Evolutionary conservation across 23 red algal genomes (phyloP), one percentile per base, ranked within the genome.

Genomic region (Chondrus crispus): DNA sequence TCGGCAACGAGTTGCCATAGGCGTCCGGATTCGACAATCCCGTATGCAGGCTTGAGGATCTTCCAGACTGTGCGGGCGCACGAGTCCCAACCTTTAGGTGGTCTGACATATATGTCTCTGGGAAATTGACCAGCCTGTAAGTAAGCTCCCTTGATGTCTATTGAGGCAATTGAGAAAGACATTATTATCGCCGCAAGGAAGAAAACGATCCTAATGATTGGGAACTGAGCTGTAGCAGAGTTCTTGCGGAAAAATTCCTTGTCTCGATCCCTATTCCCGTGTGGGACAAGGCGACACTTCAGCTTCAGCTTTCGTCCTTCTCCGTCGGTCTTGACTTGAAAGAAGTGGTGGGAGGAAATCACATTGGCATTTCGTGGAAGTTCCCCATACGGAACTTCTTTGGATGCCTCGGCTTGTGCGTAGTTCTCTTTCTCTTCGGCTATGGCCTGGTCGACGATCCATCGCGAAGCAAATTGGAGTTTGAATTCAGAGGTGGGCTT

Each of bases 281-380:
- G 79, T 24, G 79, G 79, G n/a, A 83, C 79, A 3, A 55, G 24
- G 2, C 50, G 9, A 43, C 79, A 83, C 32, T 83, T 83, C 2
- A 83, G 49, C 3, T 53, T 16, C 33, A 62, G 79, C 16, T 40
- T 33, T 30, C 49, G 50, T 18, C 12, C 3, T 83, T 58, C 55
- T 5, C 79, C 79, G 52, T 83, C 79, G n/a, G 44, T 48, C 5
- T 83, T 83, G 5, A 83, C 52, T 13, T 58, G 50, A 42, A 83
- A 83, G 79, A 83, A 83, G 8, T 83, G 79, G n/a, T 83, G 50
- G 5, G 49, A 83, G 6, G 79, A 52, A 53, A 83, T 48, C n/a
- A 83, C 40, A 22, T 83, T 83, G 41, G 79, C 79, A 5, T 62
- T 24, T 53, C 13, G 16, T 12, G 79, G 49, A 55, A 83, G 48